Percentiles rank a stretch among this genome's conserved stretches.
Conservation (phyloP, 306 rosid genomes). For the Castanea sativa region DNA sequence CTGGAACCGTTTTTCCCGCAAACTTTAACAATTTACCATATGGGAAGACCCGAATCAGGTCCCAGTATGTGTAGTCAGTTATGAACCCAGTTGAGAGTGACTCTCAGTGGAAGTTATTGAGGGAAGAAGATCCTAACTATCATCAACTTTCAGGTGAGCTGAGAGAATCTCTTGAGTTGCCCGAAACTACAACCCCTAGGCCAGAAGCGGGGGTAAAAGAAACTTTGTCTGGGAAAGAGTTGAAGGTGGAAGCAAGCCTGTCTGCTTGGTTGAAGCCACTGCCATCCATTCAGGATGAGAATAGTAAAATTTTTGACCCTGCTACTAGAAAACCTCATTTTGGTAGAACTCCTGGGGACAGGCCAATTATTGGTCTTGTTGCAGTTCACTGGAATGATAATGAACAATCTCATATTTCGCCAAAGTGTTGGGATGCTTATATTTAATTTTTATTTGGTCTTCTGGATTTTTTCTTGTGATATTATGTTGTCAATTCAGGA, state of each 20-base stretch:
- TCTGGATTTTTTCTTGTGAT: too few relatives aligned
- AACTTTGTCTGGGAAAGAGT: constrained; percentile 31
- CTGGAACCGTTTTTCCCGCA: constrained; percentile 84
- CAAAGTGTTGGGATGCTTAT: constrained; percentile 57
- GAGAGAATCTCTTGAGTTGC: constrained; percentile 42
- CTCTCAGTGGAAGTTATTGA: constrained; percentile 38
- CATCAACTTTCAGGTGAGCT: constrained; percentile 44
- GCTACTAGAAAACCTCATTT: constrained; percentile 24
- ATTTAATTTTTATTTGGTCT: too few relatives aligned
- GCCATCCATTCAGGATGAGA: constrained; percentile 35
- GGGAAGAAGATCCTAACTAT: constrained; percentile 42
- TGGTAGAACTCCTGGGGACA: constrained; percentile 59
- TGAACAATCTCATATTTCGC: constrained; percentile 48
- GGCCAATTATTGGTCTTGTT: constrained; percentile 70
- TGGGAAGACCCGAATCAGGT: constrained; percentile 59
- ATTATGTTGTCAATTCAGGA: too few relatives aligned
- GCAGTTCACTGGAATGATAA: constrained; percentile 78
- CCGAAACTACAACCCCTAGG: constrained; percentile 39
- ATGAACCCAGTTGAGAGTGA: constrained; percentile 38
- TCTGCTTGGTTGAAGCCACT: constrained; percentile 66
- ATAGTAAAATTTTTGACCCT: constrained; percentile 22
- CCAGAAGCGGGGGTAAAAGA: constrained; percentile 31
- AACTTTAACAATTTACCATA: constrained; percentile 44
- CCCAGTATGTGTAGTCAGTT: constrained; percentile 62
- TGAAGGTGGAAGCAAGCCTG: constrained; percentile 60